phyloP scores from a whole-genome alignment of 2,329 filamentous ascomycete genomes.

The Rhynchosporium secalis region DNA sequence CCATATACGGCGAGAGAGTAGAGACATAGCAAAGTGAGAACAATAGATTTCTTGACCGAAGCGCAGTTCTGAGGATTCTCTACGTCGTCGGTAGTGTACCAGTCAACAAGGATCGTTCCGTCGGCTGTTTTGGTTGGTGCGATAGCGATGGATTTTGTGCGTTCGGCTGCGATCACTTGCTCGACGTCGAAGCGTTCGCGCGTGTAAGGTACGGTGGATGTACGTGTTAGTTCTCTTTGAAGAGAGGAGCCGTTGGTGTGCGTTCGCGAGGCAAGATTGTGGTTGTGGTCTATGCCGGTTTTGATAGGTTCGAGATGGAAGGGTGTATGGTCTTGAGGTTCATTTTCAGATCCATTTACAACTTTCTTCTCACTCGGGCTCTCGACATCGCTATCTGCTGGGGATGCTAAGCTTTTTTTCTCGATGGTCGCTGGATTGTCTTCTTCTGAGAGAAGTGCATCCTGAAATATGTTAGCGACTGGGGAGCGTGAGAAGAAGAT shows the following conservation, averaged over 20 bases:
- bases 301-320: conserved; percentile 15
- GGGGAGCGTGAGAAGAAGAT: neutral
- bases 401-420: neutral
- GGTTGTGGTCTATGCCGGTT: conserved; percentile 13
- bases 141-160: conserved; percentile 21
- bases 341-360: neutral
- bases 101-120: conserved; percentile 49
- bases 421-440: neutral
- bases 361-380: neutral
- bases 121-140: conserved; percentile 24
- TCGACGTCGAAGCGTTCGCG: conserved; percentile 23
- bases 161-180: conserved; percentile 18
- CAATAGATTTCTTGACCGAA: conserved; percentile 44
- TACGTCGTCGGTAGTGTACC: conserved; percentile 54
- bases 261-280: neutral
- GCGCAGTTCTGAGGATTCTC: conserved; percentile 57
- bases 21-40: conserved; percentile 48
- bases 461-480: conserved; percentile 9
- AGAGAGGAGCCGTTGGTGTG: conserved; percentile 8
- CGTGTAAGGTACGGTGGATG: conserved; percentile 20
- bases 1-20: conserved; percentile 60
- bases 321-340: conserved; percentile 16
- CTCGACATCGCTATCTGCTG: conserved; percentile 3
- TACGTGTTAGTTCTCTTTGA: conserved; percentile 19
- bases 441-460: conserved; percentile 20